Conservation (phyloP, 192 early-diverging fungal species). For the Dissophora ornata region DNA sequence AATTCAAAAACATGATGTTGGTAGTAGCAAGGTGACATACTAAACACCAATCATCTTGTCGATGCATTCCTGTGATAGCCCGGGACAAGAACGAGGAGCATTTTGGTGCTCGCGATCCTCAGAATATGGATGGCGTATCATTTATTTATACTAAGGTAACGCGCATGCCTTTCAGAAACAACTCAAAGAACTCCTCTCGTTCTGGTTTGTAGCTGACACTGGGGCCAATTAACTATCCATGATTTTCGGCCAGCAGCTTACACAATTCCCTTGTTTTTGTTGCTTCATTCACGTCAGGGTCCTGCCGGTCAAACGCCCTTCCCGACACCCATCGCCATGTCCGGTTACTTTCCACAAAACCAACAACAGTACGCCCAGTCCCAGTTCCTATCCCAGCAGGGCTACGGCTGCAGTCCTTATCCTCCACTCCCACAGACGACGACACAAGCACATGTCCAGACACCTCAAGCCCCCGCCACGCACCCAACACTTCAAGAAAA, state of each 20-base stretch:
- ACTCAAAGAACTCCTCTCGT: no score
- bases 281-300: conserved; percentile 3
- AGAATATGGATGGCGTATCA: conserved; percentile 14
- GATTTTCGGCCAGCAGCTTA: no score
- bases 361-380: conserved; percentile 1
- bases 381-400: neutral
- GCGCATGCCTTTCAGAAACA: no score
- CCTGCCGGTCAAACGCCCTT: conserved; percentile 52
- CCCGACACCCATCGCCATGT: conserved; percentile 35
- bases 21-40: neutral
- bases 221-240: no score
- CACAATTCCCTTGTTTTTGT: no score
- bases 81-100: neutral
- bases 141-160: conserved; percentile 44
- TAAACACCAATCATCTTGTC: no score
- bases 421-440: neutral
- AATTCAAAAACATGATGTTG: no score
- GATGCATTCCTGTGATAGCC: neutral
- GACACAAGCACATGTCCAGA: conserved; percentile 1
- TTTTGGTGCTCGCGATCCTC: conserved; percentile 2
- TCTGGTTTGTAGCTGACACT: no score
- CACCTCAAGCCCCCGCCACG: no score
- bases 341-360: conserved; percentile 34
- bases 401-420: neutral
- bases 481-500: no score